Percentiles rank a stretch among this genome's conserved stretches.
These are phyloP conservation scores for Ceratonia siliqua DNA, from an alignment of 306 rosid genomes.

Conservation along the genomic window DNA sequence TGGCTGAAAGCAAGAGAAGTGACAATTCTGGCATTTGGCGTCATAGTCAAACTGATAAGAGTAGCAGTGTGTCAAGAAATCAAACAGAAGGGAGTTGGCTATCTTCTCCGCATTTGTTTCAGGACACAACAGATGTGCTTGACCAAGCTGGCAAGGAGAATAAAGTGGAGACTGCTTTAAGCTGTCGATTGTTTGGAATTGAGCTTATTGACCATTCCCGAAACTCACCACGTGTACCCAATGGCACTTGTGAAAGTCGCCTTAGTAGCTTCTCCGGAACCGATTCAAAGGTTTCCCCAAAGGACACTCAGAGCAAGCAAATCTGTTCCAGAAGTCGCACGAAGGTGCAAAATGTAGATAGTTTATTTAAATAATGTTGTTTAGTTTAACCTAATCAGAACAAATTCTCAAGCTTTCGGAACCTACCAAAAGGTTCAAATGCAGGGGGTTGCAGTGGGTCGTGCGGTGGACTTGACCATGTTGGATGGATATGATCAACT, in stretches of 20 bases:
- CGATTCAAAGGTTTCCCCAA: slow-evolving; percentile 55
- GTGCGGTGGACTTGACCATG: slow-evolving; percentile 84
- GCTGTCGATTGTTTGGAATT: slow-evolving; percentile 75
- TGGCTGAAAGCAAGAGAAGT: slow-evolving; percentile 54
- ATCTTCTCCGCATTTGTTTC: slow-evolving; percentile 55
- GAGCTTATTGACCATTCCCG: slow-evolving; percentile 57
- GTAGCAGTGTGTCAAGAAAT: slow-evolving; percentile 48
- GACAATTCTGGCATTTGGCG: slow-evolving; percentile 55
- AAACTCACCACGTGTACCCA: slow-evolving; percentile 28
- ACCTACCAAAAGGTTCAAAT: slow-evolving; percentile 75
- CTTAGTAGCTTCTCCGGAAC: slow-evolving; percentile 44
- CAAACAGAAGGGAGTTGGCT: slow-evolving; percentile 64
- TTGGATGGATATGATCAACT: slow-evolving; percentile 86
- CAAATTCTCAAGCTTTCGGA: slow-evolving; percentile 36
- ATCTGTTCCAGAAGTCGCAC: slow-evolving; percentile 76
- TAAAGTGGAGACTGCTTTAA: slow-evolving; percentile 59
- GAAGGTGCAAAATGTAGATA: slow-evolving; percentile 56
- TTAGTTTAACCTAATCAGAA: not conserved
- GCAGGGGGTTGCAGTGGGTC: slow-evolving; percentile 96
- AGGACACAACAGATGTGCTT: slow-evolving; percentile 49
- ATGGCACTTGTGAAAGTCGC: slow-evolving; percentile 45
- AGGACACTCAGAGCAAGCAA: slow-evolving; percentile 71
- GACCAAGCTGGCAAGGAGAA: slow-evolving; percentile 62
- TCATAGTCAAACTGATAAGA: slow-evolving; percentile 52
- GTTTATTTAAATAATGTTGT: not conserved